These are phyloP conservation scores for Anacardium occidentale DNA, from an alignment of 345 rosid species.

Conservation along the genomic window DNA sequence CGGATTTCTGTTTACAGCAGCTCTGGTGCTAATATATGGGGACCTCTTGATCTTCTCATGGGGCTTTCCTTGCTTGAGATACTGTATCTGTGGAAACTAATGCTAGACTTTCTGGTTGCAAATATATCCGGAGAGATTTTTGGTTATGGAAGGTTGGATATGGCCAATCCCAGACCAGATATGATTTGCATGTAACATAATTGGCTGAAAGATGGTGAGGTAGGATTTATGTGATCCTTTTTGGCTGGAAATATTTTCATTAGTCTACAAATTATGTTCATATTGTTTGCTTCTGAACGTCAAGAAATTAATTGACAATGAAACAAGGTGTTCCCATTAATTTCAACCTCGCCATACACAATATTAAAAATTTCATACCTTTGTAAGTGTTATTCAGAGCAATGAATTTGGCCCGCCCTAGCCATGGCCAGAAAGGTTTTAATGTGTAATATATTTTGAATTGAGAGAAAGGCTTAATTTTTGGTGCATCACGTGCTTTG, in stretches of 20 bases:
- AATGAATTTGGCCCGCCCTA: not conserved
- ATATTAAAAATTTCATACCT: too few species aligned
- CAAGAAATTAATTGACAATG: not conserved
- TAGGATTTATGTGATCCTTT: not conserved
- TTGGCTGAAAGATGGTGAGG: not conserved
- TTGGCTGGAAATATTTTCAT: too few species aligned
- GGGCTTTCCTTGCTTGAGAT: not conserved
- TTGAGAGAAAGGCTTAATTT: too few species aligned
- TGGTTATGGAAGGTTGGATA: not conserved
- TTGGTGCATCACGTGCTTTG: too few species aligned
- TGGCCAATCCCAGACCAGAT: not conserved
- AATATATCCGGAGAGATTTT: not conserved
- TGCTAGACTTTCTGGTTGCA: not conserved
- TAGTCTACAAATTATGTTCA: not conserved
- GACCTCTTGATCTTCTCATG: constrained; percentile 4
- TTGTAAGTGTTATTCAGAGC: too few species aligned
- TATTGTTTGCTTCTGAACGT: not conserved
- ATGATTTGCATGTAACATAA: not conserved
- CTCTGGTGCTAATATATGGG: constrained; percentile 1
- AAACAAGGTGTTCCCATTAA: not conserved
- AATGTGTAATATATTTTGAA: too few species aligned
- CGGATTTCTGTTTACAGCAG: not conserved
- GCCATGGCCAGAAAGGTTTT: not conserved
- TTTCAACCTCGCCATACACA: not conserved
- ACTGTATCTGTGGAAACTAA: not conserved